A percentile compares a stretch with the other conserved stretches of the same genome.
Evolutionary conservation across 352 stramenopile genomes (phyloP).

Genomic region (Pythium biforme): DNA sequence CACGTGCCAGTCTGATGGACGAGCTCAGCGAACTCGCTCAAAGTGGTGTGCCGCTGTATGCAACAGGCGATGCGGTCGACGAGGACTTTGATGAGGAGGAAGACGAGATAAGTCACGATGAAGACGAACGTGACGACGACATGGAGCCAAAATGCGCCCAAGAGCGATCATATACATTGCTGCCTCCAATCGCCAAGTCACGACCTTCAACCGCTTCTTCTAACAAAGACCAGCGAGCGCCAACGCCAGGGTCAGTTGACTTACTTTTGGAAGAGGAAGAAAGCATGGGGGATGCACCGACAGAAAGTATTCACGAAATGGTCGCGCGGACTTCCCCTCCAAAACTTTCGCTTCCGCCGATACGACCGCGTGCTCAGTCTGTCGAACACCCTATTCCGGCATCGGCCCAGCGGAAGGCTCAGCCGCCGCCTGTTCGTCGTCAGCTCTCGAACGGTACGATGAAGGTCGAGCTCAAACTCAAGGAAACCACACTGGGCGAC

Average conservation of each 20-base stretch:
- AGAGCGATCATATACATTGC: neutral
- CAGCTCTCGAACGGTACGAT: slow-evolving; percentile 30
- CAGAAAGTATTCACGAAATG: slow-evolving; percentile 17
- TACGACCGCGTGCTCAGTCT: slow-evolving; percentile 16
- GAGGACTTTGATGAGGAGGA: slow-evolving; percentile 18
- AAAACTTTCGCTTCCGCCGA: slow-evolving; percentile 17
- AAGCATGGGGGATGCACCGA: neutral
- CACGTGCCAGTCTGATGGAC: slow-evolving; percentile 37
- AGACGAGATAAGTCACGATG: slow-evolving; percentile 6
- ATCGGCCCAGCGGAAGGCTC: neutral
- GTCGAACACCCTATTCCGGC: neutral
- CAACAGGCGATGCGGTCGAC: slow-evolving; percentile 13
- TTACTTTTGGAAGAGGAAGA: neutral
- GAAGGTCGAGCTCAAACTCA: slow-evolving; percentile 56
- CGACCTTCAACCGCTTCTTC: slow-evolving; percentile 4
- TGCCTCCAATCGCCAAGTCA: slow-evolving; percentile 7
- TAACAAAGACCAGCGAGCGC: neutral
- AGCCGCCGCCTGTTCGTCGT: slow-evolving; percentile 14
- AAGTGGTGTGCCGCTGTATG: neutral
- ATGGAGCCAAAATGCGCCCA: neutral
- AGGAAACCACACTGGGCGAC: slow-evolving; percentile 51
- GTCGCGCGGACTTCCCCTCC: slow-evolving; percentile 1
- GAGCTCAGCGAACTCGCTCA: slow-evolving; percentile 40
- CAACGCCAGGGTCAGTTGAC: neutral
- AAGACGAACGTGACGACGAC: slow-evolving; percentile 5